Base-by-base conservation (phyloP, 257 asterid species). In the Ilex asprella region DNA sequence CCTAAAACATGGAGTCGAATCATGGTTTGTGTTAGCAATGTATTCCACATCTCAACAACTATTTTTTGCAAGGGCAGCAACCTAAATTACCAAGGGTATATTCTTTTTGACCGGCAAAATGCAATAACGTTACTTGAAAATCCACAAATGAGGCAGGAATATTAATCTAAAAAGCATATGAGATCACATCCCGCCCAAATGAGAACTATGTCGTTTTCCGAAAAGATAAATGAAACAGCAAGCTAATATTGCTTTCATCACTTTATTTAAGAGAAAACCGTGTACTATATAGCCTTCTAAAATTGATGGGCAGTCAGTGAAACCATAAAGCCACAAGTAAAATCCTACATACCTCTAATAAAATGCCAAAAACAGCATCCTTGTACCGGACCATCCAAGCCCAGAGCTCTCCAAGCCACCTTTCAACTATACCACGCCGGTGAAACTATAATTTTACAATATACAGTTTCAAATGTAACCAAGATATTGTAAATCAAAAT, bases 361-460 rank as follows among this genome's bases (percentile, higher is more conserved):
- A 73, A 70, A 78, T 56, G 74, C 74, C 67, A 71, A 78, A 56
- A 69, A 84, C 83, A 55, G 83, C 80, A 78, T 85, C 93, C 73
- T 76, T 82, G 71, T 87, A 89, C 79, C 78, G 85, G 82, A 78
- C 59, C 88, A 89, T 83, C 88, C 86, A 86, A 35, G 80, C 66
- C 96, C 96, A 93, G 60, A 86, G 86, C 76, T 89, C 96, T 73
- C 84, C 95, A 76, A 85, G 96, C 96, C 97, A 93, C 72, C 93
- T 78, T 77, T 89, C 99, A 74, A 93, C 90, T 60, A 76, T 65
- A 73, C 91, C 96, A 74, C 67, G 86, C 82, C 79, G 89, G 68
- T 82, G 94, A 75, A 82, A 87, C 99, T 93, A 75, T 66, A 82
- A 67, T 55, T 56, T 70, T 72, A 39, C 68, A 73, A 67, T 56